phyloP scores from a whole-genome alignment of 2,329 filamentous ascomycete genomes.

The Pseudogymnoascus sp. region DNA sequence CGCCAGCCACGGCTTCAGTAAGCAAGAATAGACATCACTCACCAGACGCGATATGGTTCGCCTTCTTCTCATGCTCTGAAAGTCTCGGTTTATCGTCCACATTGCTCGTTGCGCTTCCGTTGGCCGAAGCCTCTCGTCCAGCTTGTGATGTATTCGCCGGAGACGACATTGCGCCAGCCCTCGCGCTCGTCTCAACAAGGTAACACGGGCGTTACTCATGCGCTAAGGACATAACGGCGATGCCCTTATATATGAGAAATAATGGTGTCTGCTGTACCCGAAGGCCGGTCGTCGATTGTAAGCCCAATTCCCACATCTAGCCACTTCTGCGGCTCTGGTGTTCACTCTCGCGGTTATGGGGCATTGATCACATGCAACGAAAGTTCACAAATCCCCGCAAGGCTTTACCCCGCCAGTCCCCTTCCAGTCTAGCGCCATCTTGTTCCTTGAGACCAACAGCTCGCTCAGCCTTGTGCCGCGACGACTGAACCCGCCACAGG shows the following conservation, averaged over 20 bases:
- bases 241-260: neutral
- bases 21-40: neutral
- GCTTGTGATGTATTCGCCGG: neutral
- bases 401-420: constrained; percentile 1
- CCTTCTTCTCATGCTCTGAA: constrained; percentile 62
- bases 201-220: neutral
- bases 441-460: neutral
- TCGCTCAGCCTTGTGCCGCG: neutral
- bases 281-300: neutral
- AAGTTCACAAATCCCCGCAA: neutral
- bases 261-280: neutral
- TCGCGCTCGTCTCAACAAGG: neutral
- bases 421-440: neutral
- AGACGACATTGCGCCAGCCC: constrained; percentile 1
- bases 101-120: constrained; percentile 5
- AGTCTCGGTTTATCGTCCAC: constrained; percentile 50
- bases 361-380: constrained; percentile 4
- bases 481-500: neutral
- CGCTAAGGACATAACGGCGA: neutral
- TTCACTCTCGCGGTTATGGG: neutral
- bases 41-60: constrained; percentile 60
- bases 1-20: neutral
- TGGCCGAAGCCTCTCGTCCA: neutral
- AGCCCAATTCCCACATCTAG: neutral
- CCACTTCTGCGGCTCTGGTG: neutral